Conservation (phyloP, 305 asterid genomes). For the Nicotiana rustica region DNA sequence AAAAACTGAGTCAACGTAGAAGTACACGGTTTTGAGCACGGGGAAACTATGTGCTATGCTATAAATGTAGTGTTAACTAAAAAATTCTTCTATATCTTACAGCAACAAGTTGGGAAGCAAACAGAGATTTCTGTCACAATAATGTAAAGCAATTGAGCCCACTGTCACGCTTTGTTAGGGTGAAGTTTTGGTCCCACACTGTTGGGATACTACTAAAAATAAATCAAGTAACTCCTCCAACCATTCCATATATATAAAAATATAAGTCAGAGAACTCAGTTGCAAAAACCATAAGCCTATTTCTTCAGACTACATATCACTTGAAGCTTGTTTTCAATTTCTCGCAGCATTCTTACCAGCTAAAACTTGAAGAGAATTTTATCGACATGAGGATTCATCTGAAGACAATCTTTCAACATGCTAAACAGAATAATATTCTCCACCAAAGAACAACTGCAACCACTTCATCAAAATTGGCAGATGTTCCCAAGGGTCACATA, state of each 20-base stretch:
- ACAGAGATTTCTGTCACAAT: not conserved
- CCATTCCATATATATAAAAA: not conserved
- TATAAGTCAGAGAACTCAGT: not conserved
- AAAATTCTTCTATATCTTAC: not conserved
- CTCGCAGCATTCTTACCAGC: not conserved
- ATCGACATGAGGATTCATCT: constrained; percentile 43
- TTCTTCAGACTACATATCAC: not conserved
- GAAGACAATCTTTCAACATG: constrained; percentile 30
- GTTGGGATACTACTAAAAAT: not conserved
- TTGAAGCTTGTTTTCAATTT: not conserved
- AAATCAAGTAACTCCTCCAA: not conserved
- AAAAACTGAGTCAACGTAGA: not conserved
- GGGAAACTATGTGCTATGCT: not conserved
- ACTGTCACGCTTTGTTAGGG: not conserved
- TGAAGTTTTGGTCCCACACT: not conserved
- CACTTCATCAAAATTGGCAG: not conserved
- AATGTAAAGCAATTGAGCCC: not conserved
- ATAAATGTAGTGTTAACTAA: not conserved
- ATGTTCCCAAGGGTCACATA: constrained; percentile 48
- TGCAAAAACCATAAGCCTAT: not conserved
- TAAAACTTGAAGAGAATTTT: not conserved
- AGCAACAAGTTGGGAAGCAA: not conserved
- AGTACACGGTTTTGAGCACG: not conserved
- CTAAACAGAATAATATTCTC: constrained; percentile 24
- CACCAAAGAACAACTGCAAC: constrained; percentile 9